phyloP scores from a whole-genome alignment of 768 basidiomycete genomes.

The Mycena rosella region DNA sequence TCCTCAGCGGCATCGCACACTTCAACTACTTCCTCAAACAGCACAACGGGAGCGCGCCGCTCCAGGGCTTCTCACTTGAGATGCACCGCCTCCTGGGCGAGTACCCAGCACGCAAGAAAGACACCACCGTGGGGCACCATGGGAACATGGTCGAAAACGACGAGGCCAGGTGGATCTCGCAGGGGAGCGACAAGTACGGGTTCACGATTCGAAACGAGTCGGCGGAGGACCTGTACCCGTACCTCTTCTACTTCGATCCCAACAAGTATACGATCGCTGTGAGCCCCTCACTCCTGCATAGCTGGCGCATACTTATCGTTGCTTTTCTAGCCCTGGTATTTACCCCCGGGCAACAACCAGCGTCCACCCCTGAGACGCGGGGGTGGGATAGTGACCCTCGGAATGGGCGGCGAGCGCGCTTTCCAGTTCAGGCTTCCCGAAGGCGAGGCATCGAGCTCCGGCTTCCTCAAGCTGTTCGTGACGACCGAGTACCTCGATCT shows the following conservation, averaged over 20 bases:
- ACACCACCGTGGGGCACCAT: not conserved
- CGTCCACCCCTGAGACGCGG: not conserved
- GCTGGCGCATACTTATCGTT: not conserved
- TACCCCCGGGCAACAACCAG: not conserved
- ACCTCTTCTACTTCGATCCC: slow-evolving; percentile 27
- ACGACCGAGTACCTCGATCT: not conserved
- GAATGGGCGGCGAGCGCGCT: not conserved
- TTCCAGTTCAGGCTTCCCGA: not conserved
- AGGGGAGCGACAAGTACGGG: slow-evolving; percentile 7
- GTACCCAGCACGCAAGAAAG: not conserved
- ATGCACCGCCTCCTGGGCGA: slow-evolving; percentile 20
- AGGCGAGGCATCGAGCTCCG: not conserved
- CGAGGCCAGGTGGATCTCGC: not conserved
- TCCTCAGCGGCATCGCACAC: slow-evolving; percentile 15
- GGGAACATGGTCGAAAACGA: slow-evolving; percentile 18
- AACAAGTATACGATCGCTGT: slow-evolving; percentile 17
- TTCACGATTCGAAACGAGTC: slow-evolving; percentile 21
- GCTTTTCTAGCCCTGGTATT: not conserved
- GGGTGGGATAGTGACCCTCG: not conserved
- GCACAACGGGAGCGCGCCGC: not conserved
- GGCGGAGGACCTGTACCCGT: slow-evolving; percentile 3
- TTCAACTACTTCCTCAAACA: slow-evolving; percentile 24
- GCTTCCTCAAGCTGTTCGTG: slow-evolving; percentile 5
- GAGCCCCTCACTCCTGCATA: not conserved
- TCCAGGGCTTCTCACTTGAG: slow-evolving; percentile 10